A percentile compares a stretch with the other conserved stretches of the same genome.
These are phyloP conservation scores for Yarrowia divulgata DNA, from an alignment of 805 yeast species.

Conservation along the genomic window DNA sequence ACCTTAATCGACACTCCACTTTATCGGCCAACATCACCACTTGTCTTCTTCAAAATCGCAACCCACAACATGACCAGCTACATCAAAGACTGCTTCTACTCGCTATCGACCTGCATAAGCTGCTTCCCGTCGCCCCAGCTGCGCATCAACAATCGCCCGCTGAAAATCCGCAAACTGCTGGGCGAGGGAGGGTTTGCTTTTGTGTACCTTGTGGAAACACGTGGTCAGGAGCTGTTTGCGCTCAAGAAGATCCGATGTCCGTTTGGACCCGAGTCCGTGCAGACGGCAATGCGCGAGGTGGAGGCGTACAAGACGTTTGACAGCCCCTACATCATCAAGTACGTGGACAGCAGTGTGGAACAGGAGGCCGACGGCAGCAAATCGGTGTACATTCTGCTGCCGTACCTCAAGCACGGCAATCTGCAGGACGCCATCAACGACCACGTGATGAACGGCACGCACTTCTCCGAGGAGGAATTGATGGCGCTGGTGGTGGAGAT, in stretches of 20 bases:
- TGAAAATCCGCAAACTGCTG: slow-evolving; percentile 69
- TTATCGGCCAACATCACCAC: background rate
- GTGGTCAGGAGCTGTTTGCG: slow-evolving; percentile 63
- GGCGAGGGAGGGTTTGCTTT: slow-evolving; percentile 93
- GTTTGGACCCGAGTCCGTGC: slow-evolving; percentile 78
- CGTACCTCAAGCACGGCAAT: slow-evolving; percentile 75
- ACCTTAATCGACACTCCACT: background rate
- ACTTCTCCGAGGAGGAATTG: slow-evolving; percentile 69
- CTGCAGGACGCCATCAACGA: slow-evolving; percentile 80
- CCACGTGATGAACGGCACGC: slow-evolving; percentile 62
- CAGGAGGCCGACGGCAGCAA: slow-evolving; percentile 81
- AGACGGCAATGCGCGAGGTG: slow-evolving; percentile 77
- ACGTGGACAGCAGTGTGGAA: slow-evolving; percentile 73
- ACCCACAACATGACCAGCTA: slow-evolving; percentile 17
- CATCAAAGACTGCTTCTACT: slow-evolving; percentile 46
- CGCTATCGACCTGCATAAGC: slow-evolving; percentile 51
- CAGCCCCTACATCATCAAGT: slow-evolving; percentile 66
- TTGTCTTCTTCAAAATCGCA: background rate
- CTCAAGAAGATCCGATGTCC: slow-evolving; percentile 88
- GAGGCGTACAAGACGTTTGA: slow-evolving; percentile 74
- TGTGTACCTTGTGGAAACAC: slow-evolving; percentile 72
- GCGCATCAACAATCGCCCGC: slow-evolving; percentile 65
- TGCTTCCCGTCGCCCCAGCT: slow-evolving; percentile 62
- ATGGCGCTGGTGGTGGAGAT: slow-evolving; percentile 69
- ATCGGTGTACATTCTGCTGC: slow-evolving; percentile 78